These are phyloP conservation scores for Tolypocladium paradoxum DNA, from an alignment of 2,329 filamentous ascomycete species.

Conservation along the genomic window DNA sequence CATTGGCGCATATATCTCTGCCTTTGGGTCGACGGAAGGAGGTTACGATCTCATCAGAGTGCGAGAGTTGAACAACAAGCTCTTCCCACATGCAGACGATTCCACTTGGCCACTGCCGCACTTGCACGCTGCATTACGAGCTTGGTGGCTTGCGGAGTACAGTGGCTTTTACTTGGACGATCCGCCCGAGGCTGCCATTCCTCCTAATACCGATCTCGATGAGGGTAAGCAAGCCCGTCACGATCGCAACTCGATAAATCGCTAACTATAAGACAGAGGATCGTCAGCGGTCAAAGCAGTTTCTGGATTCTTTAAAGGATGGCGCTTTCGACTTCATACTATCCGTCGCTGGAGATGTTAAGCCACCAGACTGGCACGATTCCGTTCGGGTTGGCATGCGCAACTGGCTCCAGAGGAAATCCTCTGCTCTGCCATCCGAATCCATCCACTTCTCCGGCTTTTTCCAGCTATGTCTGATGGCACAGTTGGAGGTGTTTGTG, in stretches of 20 bases:
- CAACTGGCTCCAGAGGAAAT: constrained; percentile 72
- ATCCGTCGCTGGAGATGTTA: constrained; percentile 71
- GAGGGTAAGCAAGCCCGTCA: constrained; percentile 27
- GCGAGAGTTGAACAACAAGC: constrained; percentile 55
- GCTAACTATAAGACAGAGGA: constrained; percentile 42
- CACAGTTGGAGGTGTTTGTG: constrained; percentile 75
- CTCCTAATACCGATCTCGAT: constrained; percentile 51
- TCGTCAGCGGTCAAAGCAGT: constrained; percentile 58
- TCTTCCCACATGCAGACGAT: constrained; percentile 57
- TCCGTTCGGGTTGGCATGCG: constrained; percentile 75
- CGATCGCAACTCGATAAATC: neutral
- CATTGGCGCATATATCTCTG: constrained; percentile 63
- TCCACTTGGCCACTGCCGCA: constrained; percentile 62
- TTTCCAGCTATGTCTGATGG: constrained; percentile 64
- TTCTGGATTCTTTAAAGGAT: constrained; percentile 70
- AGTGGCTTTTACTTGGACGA: constrained; percentile 79
- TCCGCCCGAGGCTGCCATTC: constrained; percentile 45
- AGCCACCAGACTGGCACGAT: constrained; percentile 75
- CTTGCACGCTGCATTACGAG: constrained; percentile 66
- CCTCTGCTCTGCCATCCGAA: constrained; percentile 57
- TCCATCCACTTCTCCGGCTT: constrained; percentile 56
- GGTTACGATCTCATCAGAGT: constrained; percentile 57
- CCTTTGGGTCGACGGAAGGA: constrained; percentile 69
- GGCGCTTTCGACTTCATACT: constrained; percentile 89
- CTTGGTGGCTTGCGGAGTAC: constrained; percentile 90